Conservation (phyloP, 768 basidiomycete genomes). For the Asterophora lycoperdoides region DNA sequence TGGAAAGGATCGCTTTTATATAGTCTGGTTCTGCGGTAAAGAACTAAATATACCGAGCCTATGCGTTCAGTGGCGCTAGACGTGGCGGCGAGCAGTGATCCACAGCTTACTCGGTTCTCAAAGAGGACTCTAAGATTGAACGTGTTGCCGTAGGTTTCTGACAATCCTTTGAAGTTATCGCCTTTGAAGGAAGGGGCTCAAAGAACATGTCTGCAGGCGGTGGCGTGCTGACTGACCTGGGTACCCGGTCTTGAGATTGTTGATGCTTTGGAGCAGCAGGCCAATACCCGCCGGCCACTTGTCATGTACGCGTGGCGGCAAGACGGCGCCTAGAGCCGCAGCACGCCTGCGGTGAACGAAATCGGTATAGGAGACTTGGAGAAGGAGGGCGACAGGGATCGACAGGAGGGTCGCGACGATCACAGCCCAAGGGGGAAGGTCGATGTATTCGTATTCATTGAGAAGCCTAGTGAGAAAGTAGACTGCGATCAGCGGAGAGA, state of each 20-base stretch:
- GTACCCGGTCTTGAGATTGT: slow-evolving; percentile 28
- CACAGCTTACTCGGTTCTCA: slow-evolving; percentile 28
- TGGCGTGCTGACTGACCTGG: slow-evolving; percentile 25
- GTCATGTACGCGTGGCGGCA: slow-evolving; percentile 28
- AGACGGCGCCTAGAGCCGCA: slow-evolving; percentile 27
- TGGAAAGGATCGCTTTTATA: slow-evolving; percentile 45
- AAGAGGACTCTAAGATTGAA: slow-evolving; percentile 25
- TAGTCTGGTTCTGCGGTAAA: slow-evolving; percentile 43
- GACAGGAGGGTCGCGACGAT: slow-evolving; percentile 6
- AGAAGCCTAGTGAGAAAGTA: slow-evolving; percentile 10
- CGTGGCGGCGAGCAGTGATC: not conserved
- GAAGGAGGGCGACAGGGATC: slow-evolving; percentile 13
- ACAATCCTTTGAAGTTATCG: slow-evolving; percentile 22
- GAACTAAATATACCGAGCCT: slow-evolving; percentile 23
- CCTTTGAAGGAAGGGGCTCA: slow-evolving; percentile 15
- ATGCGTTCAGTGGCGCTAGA: not conserved
- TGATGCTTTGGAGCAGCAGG: slow-evolving; percentile 16
- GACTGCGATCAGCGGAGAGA: slow-evolving; percentile 11
- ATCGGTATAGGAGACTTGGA: slow-evolving; percentile 17
- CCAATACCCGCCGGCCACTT: slow-evolving; percentile 23
- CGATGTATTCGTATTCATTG: not conserved
- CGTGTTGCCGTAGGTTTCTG: slow-evolving; percentile 21
- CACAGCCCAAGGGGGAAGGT: slow-evolving; percentile 14
- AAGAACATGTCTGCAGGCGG: not conserved
- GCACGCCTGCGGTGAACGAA: slow-evolving; percentile 24